Percentiles rank a stretch among this genome's conserved stretches.
Evolutionary conservation across 257 asterid species (phyloP).

Genomic region (Cinchona pubescens): DNA sequence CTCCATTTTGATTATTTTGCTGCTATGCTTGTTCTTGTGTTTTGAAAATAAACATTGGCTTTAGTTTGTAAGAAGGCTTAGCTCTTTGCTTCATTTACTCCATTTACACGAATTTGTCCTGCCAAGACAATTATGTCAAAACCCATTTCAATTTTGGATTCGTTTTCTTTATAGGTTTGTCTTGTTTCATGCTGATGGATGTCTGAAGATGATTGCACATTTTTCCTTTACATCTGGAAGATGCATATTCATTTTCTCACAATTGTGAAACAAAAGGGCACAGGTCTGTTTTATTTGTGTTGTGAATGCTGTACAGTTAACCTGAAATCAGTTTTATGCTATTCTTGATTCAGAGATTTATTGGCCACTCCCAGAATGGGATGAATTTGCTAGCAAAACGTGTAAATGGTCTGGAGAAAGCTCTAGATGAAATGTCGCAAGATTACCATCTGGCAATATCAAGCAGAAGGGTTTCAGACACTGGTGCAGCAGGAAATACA

Average conservation of each 20-base stretch:
- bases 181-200: not conserved
- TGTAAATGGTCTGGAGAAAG: constrained; percentile 77
- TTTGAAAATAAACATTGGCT: not conserved
- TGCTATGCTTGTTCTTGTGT: not conserved
- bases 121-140: not conserved
- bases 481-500: constrained; percentile 32
- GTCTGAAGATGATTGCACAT: not conserved
- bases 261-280: not conserved
- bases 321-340: not conserved
- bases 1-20: not conserved
- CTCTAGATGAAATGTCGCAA: constrained; percentile 65
- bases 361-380: constrained; percentile 76
- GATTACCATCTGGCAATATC: constrained; percentile 51
- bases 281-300: not conserved
- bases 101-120: not conserved
- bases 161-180: not conserved
- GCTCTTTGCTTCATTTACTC: not conserved
- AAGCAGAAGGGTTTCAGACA: constrained; percentile 28
- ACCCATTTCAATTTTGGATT: not conserved
- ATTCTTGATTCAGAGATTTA: constrained; percentile 54
- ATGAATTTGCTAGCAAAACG: constrained; percentile 66
- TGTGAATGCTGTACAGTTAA: not conserved
- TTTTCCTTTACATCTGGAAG: not conserved
- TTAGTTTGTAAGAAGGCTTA: not conserved
- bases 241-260: not conserved